These are phyloP conservation scores for Candida ponderosae DNA, from an alignment of 805 yeast species.

Conservation along the genomic window DNA sequence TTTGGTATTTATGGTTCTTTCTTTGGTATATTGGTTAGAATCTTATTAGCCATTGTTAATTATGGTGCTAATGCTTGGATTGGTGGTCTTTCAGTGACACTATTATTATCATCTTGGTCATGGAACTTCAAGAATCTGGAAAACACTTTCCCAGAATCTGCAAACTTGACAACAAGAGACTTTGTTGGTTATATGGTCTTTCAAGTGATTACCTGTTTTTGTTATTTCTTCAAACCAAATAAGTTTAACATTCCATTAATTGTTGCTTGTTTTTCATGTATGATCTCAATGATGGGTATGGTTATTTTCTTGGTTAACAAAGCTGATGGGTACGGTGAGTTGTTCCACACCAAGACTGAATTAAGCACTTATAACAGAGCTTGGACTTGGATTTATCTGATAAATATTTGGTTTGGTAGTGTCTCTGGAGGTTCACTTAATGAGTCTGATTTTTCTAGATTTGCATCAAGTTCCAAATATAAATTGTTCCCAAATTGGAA, in stretches of 20 bases:
- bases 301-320: constrained; percentile 23
- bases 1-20: constrained; percentile 39
- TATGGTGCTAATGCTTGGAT: constrained; percentile 39
- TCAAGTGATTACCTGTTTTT: constrained; percentile 21
- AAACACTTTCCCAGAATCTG: neutral
- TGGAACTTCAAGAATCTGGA: neutral
- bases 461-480: no score
- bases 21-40: constrained; percentile 32
- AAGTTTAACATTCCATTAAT: constrained; percentile 16
- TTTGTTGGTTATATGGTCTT: constrained; percentile 26
- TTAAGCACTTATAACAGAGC: constrained; percentile 19
- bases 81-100: constrained; percentile 33
- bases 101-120: constrained; percentile 33
- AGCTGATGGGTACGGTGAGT: constrained; percentile 26
- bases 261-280: constrained; percentile 16
- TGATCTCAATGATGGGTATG: constrained; percentile 25
- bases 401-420: constrained; percentile 24
- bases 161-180: constrained; percentile 18
- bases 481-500: constrained; percentile 18
- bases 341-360: constrained; percentile 21
- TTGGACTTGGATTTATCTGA: constrained; percentile 27
- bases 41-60: constrained; percentile 38
- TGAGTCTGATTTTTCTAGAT: constrained; percentile 27
- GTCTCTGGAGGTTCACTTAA: constrained; percentile 25
- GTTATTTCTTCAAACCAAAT: constrained; percentile 17